Evolutionary conservation across 148 eudicot genomes (phyloP), one percentile per base, ranked within the genome.

Genomic region (Vaccinium macrocarpon): DNA sequence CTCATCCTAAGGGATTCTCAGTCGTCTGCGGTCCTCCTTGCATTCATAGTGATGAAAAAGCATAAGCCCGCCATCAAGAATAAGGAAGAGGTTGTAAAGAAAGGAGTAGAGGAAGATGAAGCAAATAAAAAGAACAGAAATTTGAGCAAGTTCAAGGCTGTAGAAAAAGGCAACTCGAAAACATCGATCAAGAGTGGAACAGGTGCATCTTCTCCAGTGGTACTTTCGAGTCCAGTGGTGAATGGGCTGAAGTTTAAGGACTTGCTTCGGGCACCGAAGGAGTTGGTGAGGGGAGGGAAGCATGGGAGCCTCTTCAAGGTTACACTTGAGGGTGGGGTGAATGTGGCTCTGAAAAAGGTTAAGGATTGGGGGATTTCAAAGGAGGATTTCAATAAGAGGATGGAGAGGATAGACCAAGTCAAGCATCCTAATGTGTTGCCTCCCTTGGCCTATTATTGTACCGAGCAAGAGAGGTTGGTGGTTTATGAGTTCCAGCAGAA

Each of bases 401-500:
- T 91, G 89, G 82, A 79, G 82, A 88, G 84, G 74, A 79, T 89
- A 13, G 87, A 84, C 70, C 79, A 80, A 51, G 85, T 86, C 18
- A 88, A 73, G 86, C 93, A 91, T 82, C 86, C 82, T 18, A 88
- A 89, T 53, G 89, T 91, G 76, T 57, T 89, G 83, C 89, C 88
- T 8, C 68, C 87, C 49, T 38, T 89, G 68, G 93, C 91, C n/a
- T 91, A 86, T 81, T 91, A 89, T 62, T 91, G 88, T 74, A 89
- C 90, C 10, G 84, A 85, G 56, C 87, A 85, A 81, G 93, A 89
- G 84, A 88, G 87, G 83, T 87, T 91, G 64, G 53, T 91, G 82
- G 90, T 91, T 53, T 91, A 91, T 86, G 91, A 89, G 53, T 89
- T 80, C 27, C 93, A 89, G 82, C 79, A 87, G 56, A 89, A 89